phyloP scores from a whole-genome alignment of 2,329 filamentous ascomycete genomes.

The Exophiala viscosa region DNA sequence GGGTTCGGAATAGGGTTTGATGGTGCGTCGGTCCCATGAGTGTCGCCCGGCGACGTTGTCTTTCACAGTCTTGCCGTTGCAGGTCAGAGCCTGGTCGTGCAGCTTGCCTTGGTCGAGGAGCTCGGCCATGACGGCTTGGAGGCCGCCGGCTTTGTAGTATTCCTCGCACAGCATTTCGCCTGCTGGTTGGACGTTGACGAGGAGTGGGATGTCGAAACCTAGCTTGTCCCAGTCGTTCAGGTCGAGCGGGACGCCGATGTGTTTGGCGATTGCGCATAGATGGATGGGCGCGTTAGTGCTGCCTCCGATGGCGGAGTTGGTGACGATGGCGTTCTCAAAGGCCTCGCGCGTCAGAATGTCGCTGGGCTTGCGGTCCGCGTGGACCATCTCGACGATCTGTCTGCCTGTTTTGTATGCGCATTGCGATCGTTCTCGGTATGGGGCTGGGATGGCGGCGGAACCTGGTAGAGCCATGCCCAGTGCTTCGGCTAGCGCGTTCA shows the following conservation, averaged over 20 bases:
- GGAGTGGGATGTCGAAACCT: constrained; percentile 49
- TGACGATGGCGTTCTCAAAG: constrained; percentile 56
- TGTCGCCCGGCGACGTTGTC: constrained; percentile 45
- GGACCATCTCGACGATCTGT: constrained; percentile 51
- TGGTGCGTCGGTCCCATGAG: constrained; percentile 50
- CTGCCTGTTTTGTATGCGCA: constrained; percentile 48
- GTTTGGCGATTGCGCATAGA: constrained; percentile 53
- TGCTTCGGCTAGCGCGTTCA: constrained; percentile 52
- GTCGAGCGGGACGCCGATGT: constrained; percentile 49
- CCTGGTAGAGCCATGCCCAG: constrained; percentile 53
- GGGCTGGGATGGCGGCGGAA: constrained; percentile 50
- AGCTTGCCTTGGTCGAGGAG: constrained; percentile 49
- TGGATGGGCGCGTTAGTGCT: constrained; percentile 58
- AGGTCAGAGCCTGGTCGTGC: constrained; percentile 43
- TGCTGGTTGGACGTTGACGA: constrained; percentile 55
- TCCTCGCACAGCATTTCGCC: constrained; percentile 54
- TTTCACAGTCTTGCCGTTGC: constrained; percentile 45
- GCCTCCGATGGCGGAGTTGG: constrained; percentile 55
- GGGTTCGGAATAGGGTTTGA: constrained; percentile 45
- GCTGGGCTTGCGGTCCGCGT: constrained; percentile 48
- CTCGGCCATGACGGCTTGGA: constrained; percentile 54
- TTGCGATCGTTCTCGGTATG: constrained; percentile 48
- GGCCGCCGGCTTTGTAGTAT: constrained; percentile 52
- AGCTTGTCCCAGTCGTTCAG: constrained; percentile 54
- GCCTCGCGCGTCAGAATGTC: constrained; percentile 55